Conservation (phyloP, 805 yeast species). For the Pichia exigua region DNA sequence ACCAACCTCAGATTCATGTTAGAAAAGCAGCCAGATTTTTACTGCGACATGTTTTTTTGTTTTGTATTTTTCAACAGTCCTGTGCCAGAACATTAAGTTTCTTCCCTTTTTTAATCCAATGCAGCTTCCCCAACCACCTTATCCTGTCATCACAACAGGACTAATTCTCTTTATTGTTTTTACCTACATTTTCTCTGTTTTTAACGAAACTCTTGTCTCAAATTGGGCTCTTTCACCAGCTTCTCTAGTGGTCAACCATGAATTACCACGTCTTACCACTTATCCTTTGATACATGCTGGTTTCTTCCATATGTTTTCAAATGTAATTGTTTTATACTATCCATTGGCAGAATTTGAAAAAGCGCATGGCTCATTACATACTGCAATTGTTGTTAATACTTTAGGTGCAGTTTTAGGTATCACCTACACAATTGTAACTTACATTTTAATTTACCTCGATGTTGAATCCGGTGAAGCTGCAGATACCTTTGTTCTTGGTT, state of each 20-base stretch:
- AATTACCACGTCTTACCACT: conserved; percentile 51
- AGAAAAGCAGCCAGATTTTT: neutral
- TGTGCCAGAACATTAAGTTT: neutral
- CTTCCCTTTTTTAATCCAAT: neutral
- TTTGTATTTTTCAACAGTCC: neutral
- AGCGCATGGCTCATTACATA: conserved; percentile 73
- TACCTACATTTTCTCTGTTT: conserved; percentile 33
- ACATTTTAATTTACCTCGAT: conserved; percentile 45
- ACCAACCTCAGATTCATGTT: neutral
- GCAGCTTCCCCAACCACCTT: neutral
- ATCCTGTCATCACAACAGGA: conserved; percentile 10
- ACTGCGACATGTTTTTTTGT: neutral
- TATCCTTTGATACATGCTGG: conserved; percentile 67
- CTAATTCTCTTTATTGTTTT: conserved; percentile 38
- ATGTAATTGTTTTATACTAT: conserved; percentile 47
- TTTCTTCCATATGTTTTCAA: conserved; percentile 53
- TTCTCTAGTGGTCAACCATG: conserved; percentile 38
- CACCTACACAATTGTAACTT: conserved; percentile 44
- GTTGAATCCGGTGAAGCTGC: conserved; percentile 45
- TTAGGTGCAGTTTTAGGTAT: conserved; percentile 63
- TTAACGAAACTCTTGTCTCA: conserved; percentile 25
- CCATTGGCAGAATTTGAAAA: conserved; percentile 62
- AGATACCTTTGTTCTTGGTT: conserved; percentile 49
- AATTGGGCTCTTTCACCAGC: conserved; percentile 46
- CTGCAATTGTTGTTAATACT: conserved; percentile 71